These are phyloP conservation scores for Rhodotorula mucilaginosa DNA, from an alignment of 1,284 basidiomycete species.

Conservation along the genomic window DNA sequence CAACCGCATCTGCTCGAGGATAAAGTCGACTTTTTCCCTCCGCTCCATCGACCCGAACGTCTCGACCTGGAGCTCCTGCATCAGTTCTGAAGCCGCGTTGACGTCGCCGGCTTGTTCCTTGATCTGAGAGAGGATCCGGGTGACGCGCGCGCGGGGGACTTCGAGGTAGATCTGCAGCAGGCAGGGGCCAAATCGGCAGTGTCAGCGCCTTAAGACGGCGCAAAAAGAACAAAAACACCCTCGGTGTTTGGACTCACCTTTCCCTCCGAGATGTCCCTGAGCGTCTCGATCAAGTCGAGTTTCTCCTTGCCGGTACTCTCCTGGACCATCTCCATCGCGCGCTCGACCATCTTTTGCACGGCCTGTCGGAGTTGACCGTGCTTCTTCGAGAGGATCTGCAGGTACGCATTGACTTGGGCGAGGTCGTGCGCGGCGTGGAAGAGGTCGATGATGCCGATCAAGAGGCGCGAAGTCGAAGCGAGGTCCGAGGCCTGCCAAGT, in stretches of 20 bases:
- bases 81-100: conserved; percentile 74
- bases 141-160: conserved; percentile 91
- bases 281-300: conserved; percentile 81
- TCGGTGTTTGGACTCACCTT: conserved; percentile 57
- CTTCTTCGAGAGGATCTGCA: conserved; percentile 82
- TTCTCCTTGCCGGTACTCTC: conserved; percentile 72
- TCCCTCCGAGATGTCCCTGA: conserved; percentile 90
- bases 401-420: conserved; percentile 67
- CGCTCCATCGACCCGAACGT: conserved; percentile 99
- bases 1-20: conserved; percentile 97
- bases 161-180: conserved; percentile 78
- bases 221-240: too few species aligned
- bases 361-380: conserved; percentile 94
- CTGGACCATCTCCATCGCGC: conserved; percentile 73
- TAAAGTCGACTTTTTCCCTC: conserved; percentile 96
- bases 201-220: too few species aligned
- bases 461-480: conserved; percentile 80
- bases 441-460: conserved; percentile 68
- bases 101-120: conserved; percentile 70
- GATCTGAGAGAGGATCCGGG: conserved; percentile 74
- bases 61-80: conserved; percentile 95
- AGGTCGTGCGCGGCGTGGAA: conserved; percentile 48
- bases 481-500: conserved; percentile 78
- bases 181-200: too few species aligned
- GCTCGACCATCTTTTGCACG: conserved; percentile 86